These are phyloP conservation scores for Calycina herbarum DNA, from an alignment of 2,329 filamentous ascomycete genomes.

Conservation along the genomic window DNA sequence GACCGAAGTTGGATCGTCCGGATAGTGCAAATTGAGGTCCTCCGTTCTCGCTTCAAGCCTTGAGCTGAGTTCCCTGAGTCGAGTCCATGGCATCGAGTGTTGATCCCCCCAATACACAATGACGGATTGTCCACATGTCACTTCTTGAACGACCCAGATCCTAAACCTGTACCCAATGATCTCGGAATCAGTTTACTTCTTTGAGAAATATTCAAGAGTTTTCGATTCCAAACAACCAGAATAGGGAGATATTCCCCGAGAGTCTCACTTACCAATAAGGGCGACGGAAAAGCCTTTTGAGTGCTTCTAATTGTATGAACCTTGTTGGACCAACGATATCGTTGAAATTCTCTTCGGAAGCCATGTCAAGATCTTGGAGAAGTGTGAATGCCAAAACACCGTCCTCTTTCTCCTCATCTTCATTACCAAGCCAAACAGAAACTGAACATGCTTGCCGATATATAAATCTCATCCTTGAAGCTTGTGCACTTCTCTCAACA, in stretches of 20 bases:
- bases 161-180: slow-evolving; percentile 8
- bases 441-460: slow-evolving; percentile 15
- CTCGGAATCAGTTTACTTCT: too few species aligned
- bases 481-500: slow-evolving; percentile 17
- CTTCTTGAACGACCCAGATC: slow-evolving; percentile 23
- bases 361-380: slow-evolving; percentile 7
- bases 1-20: slow-evolving; percentile 10
- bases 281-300: slow-evolving; percentile 14
- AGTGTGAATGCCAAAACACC: slow-evolving; percentile 7
- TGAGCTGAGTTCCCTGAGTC: slow-evolving; percentile 2
- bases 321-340: background rate
- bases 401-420: slow-evolving; percentile 1
- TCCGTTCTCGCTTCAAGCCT: slow-evolving; percentile 5
- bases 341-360: background rate
- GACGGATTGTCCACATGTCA: slow-evolving; percentile 10
- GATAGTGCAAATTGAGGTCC: slow-evolving; percentile 9
- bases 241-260: too few species aligned
- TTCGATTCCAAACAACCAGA: too few species aligned
- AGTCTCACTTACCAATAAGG: slow-evolving; percentile 11
- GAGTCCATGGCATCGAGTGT: slow-evolving; percentile 16
- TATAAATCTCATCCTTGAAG: slow-evolving; percentile 17
- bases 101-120: slow-evolving; percentile 15
- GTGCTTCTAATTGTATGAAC: slow-evolving; percentile 14
- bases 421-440: slow-evolving; percentile 15
- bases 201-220: too few species aligned